Conservation (phyloP, 1,284 basidiomycete species). For the Fomitopsis palustris region DNA sequence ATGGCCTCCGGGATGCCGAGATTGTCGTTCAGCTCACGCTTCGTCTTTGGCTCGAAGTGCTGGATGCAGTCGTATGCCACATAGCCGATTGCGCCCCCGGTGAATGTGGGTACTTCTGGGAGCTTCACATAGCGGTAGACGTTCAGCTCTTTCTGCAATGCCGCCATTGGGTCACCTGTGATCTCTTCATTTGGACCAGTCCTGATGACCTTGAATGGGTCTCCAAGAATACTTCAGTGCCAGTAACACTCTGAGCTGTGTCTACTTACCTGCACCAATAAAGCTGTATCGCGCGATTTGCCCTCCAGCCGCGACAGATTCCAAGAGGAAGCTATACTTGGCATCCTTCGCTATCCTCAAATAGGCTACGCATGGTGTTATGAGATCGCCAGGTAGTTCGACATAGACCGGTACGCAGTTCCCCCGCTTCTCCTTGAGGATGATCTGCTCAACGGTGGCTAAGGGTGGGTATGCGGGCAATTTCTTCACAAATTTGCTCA, state of each 20-base stretch:
- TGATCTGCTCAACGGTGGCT: constrained; percentile 64
- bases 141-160: constrained; percentile 84
- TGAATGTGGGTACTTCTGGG: constrained; percentile 91
- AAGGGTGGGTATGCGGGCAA: constrained; percentile 67
- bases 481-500: constrained; percentile 40
- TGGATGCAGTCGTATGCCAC: constrained; percentile 96
- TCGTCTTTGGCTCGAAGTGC: constrained; percentile 95
- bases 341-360: constrained; percentile 90
- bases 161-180: constrained; percentile 84
- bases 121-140: constrained; percentile 89
- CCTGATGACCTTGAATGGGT: constrained; percentile 90
- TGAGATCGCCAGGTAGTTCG: constrained; percentile 90
- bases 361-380: constrained; percentile 98
- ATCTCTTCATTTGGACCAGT: constrained; percentile 84
- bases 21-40: constrained; percentile 67
- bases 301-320: constrained; percentile 90
- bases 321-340: constrained; percentile 89
- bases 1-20: constrained; percentile 90
- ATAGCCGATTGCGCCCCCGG: constrained; percentile 97
- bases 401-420: constrained; percentile 94
- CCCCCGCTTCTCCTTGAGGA: constrained; percentile 75
- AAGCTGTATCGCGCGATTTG: constrained; percentile 94
- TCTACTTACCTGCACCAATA: constrained; percentile 81
- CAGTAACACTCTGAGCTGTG: background rate
- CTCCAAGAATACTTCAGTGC: constrained; percentile 35